A percentile compares a stretch with the other conserved stretches of the same genome.
Conservation (phyloP, 2,329 filamentous ascomycete species). For the Penicillium sp. region DNA sequence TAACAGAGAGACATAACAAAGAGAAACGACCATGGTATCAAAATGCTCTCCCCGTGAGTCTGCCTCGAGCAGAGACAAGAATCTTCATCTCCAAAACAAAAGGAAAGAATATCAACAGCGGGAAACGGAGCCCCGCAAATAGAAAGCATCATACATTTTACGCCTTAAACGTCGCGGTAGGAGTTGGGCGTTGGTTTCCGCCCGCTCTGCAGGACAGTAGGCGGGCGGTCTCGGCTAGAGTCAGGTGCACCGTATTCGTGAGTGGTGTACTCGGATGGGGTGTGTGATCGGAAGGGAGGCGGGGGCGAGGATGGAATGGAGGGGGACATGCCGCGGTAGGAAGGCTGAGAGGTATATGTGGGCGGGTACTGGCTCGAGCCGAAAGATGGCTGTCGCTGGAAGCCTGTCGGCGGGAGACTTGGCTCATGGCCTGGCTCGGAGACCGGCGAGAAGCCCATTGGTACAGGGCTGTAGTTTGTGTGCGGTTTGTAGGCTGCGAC, state of each 20-base stretch:
- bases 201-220: slow-evolving; percentile 42
- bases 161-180: slow-evolving; percentile 33
- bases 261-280: slow-evolving; percentile 12
- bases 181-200: slow-evolving; percentile 37
- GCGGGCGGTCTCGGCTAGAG: slow-evolving; percentile 33
- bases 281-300: slow-evolving; percentile 28
- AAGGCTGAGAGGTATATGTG: slow-evolving; percentile 21
- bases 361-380: slow-evolving; percentile 26
- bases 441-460: slow-evolving; percentile 19
- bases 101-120: background rate
- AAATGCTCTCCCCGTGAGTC: slow-evolving; percentile 2
- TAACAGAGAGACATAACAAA: background rate
- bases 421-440: background rate
- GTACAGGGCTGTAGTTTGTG: slow-evolving; percentile 24
- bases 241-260: slow-evolving; percentile 15
- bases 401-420: slow-evolving; percentile 10
- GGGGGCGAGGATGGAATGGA: slow-evolving; percentile 28
- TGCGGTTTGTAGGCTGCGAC: slow-evolving; percentile 25
- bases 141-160: slow-evolving; percentile 4
- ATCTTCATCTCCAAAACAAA: background rate
- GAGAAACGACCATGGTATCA: slow-evolving; percentile 15
- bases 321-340: slow-evolving; percentile 19
- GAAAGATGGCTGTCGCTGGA: slow-evolving; percentile 27
- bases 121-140: slow-evolving; percentile 2
- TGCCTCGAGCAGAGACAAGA: slow-evolving; percentile 4